phyloP scores from a whole-genome alignment of 202 grass and related monocot genomes.

The Dendrocalamus latiflorus region DNA sequence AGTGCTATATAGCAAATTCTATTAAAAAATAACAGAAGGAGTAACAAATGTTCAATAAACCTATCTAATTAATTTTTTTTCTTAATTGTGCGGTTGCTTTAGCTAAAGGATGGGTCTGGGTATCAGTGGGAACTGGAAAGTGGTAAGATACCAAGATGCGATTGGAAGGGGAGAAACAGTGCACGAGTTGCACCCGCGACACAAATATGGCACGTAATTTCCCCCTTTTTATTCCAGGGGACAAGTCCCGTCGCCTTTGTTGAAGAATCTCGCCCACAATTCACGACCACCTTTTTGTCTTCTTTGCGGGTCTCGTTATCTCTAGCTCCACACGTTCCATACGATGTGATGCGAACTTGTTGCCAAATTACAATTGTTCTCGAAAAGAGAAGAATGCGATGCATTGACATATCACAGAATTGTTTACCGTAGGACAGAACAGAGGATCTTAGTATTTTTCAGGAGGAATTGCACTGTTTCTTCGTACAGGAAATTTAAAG shows the following conservation, averaged over 20 bases:
- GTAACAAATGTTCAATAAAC: too few relatives aligned
- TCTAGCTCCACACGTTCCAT: neutral
- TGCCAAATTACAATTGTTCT: neutral
- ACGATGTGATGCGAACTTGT: constrained; percentile 7
- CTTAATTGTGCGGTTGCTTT: neutral
- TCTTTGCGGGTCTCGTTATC: neutral
- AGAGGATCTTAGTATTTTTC: neutral
- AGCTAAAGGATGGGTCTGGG: neutral
- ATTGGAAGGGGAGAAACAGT: neutral
- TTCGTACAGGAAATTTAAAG: neutral
- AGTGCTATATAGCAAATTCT: too few relatives aligned
- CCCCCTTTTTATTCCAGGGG: neutral
- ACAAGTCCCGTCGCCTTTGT: constrained; percentile 12
- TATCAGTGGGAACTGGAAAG: too few relatives aligned
- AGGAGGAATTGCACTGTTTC: neutral
- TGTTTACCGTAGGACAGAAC: neutral
- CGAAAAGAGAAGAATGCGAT: neutral
- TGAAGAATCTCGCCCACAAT: constrained; percentile 6
- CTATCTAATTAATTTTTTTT: too few relatives aligned
- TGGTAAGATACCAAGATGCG: neutral
- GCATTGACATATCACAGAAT: neutral
- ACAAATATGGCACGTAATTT: neutral
- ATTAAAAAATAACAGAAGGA: too few relatives aligned
- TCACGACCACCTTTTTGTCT: neutral
- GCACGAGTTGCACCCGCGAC: neutral